Evolutionary conservation across 176 grass and related monocot species (phyloP), one percentile per base, ranked within the genome.

Genomic region (Oryza glumipatula): DNA sequence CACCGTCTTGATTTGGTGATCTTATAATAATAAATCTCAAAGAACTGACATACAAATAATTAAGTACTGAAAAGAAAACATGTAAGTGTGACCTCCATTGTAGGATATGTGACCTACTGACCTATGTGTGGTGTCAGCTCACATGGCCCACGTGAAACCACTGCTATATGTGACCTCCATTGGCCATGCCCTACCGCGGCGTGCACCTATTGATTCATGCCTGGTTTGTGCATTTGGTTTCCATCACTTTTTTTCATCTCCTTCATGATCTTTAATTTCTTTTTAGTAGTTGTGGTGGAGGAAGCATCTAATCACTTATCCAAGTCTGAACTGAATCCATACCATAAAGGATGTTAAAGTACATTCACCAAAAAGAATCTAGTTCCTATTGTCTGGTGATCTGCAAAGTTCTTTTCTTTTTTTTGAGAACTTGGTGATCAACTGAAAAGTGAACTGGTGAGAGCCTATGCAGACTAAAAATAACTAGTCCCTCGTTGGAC

Each of bases 261-360:
- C 41, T 83, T 79, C 30, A 44, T 45, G 0, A 12, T 67, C 8
- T 67, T 67, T 32, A 47, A 7, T 66, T 6, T 49, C 17, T 9
- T 33, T 4, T 13, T 47, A 35, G 52, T 82, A 64, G 24, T 51
- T 36, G 71, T 83, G 46, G 71, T 66, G 70, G 72, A 52, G 44
- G 81, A 67, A 67, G 60, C 43, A 75, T 83, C 43, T 67, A n/a
- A 60, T 56, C 0, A 65, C 52, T 83, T 73, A 83, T 65, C 69
- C 54, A 1, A 58, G 7, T 58, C 54, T 46, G 41, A 30, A 19
- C 45, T 48, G 56, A 74, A 46, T 7, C 41, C 58, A 22, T 11
- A 65, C 52, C 52, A 56, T 56, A 56, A 47, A 4, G 17, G 44
- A 39, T 13, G 41, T 36, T 83, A 75, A 74, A 49, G 70, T n/a